phyloP scores from a whole-genome alignment of 208 protist species.

The Wallacemonas sp. region DNA sequence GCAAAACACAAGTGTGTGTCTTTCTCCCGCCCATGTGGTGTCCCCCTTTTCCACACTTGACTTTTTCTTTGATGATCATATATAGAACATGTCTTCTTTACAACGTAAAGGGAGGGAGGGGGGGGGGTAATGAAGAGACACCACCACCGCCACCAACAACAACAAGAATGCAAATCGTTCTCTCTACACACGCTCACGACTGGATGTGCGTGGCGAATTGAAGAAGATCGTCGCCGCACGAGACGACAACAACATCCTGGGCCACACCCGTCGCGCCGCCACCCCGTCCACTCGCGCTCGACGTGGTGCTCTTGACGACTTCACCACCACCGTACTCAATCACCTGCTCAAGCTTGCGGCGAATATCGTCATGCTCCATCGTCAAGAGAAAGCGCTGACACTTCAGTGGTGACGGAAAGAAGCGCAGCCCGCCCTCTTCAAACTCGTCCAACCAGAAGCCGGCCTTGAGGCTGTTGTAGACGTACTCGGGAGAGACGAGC shows the following conservation, averaged over 20 bases:
- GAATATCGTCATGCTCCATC: slow-evolving; percentile 46
- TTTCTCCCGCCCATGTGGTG: too few species aligned
- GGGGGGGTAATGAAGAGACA: too few species aligned
- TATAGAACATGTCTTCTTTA: too few species aligned
- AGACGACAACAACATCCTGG: slow-evolving; percentile 71
- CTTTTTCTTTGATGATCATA: too few species aligned
- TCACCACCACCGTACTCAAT: slow-evolving; percentile 85
- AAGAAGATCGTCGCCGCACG: slow-evolving; percentile 71
- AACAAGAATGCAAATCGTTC: too few species aligned
- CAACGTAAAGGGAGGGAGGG: too few species aligned
- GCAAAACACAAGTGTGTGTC: too few species aligned
- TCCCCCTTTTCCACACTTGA: too few species aligned
- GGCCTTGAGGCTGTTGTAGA: slow-evolving; percentile 51
- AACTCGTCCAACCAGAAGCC: slow-evolving; percentile 86
- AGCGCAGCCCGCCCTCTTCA: slow-evolving; percentile 65
- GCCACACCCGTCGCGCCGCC: slow-evolving; percentile 16
- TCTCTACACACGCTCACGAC: neutral
- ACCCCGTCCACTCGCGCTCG: too few species aligned
- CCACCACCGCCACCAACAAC: too few species aligned
- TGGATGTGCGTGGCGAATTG: slow-evolving; percentile 60
- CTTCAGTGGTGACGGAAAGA: slow-evolving; percentile 72
- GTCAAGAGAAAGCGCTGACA: slow-evolving; percentile 78
- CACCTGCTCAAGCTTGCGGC: slow-evolving; percentile 65
- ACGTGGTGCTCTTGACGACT: too few species aligned
- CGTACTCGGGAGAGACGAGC: slow-evolving; percentile 79